Conservation (phyloP, 192 early-diverging fungal genomes). For the Dimargaris cristalligena region DNA sequence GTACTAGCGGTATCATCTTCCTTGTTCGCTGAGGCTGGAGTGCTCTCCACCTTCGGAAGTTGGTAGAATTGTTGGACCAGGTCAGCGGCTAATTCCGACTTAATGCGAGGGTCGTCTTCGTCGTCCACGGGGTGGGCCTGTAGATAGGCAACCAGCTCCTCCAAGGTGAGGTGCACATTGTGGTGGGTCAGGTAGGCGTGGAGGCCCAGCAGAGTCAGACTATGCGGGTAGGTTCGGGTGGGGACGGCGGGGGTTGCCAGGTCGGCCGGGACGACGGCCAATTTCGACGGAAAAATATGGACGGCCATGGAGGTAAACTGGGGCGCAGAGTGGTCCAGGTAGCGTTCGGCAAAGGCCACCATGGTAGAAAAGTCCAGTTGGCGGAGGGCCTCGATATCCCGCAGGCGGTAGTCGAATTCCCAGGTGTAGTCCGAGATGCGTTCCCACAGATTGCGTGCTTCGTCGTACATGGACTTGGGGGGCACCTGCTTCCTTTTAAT, state of each 20-base stretch:
- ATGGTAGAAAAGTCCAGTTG: slow-evolving; percentile 15
- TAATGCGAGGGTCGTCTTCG: background rate
- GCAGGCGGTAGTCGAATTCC: slow-evolving; percentile 53
- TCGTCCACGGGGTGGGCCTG: background rate
- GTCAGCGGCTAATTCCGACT: background rate
- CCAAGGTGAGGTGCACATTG: too few relatives aligned
- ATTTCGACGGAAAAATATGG: background rate
- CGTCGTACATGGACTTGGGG: slow-evolving; percentile 58
- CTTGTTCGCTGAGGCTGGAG: background rate
- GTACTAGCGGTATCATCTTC: too few relatives aligned
- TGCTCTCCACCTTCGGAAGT: background rate
- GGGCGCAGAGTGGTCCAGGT: slow-evolving; percentile 13
- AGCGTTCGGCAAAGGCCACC: slow-evolving; percentile 22
- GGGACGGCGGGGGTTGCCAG: background rate
- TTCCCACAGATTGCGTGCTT: slow-evolving; percentile 44
- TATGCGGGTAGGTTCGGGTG: background rate
- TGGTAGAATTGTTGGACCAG: background rate
- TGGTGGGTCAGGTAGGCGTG: slow-evolving; percentile 7
- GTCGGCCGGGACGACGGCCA: background rate
- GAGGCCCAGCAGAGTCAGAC: slow-evolving; percentile 2
- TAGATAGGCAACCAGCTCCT: background rate
- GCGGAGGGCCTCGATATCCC: slow-evolving; percentile 14
- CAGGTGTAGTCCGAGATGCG: slow-evolving; percentile 53
- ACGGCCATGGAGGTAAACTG: background rate
- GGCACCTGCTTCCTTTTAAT: slow-evolving; percentile 47